phyloP scores from a whole-genome alignment of 441 rosid genomes.

The Francoa sonchifolia region DNA sequence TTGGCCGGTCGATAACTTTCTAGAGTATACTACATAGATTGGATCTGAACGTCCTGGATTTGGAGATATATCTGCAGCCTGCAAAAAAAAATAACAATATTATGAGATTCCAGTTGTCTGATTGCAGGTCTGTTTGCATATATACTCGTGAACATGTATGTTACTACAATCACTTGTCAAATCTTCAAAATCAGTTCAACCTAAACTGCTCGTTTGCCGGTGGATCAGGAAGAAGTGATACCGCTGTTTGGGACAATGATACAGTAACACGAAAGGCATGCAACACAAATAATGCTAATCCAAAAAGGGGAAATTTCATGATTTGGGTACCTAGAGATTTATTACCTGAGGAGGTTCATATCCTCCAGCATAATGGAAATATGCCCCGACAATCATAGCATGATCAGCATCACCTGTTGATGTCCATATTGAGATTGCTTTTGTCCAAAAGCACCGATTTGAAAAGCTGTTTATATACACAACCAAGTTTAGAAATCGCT shows the following conservation, averaged over 20 bases:
- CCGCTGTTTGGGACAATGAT: too few relatives aligned
- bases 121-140: not conserved
- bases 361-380: slow-evolving; percentile 88
- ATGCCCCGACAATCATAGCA: slow-evolving; percentile 71
- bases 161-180: too few relatives aligned
- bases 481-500: slow-evolving; percentile 6
- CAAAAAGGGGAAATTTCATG: too few relatives aligned
- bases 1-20: slow-evolving; percentile 41
- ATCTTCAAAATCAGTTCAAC: too few relatives aligned
- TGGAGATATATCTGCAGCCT: slow-evolving; percentile 92
- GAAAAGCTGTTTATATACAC: slow-evolving; percentile 49
- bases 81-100: too few relatives aligned
- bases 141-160: not conserved
- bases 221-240: too few relatives aligned
- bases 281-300: too few relatives aligned
- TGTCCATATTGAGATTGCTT: slow-evolving; percentile 93
- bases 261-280: too few relatives aligned
- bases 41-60: slow-evolving; percentile 83
- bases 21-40: slow-evolving; percentile 65
- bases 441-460: slow-evolving; percentile 84
- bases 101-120: too few relatives aligned
- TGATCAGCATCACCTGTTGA: slow-evolving; percentile 85
- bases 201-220: too few relatives aligned
- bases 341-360: slow-evolving; percentile 84
- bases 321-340: not conserved